Evolutionary conservation across 148 eudicot genomes (phyloP).

Genomic region (Amaranthus cruentus): DNA sequence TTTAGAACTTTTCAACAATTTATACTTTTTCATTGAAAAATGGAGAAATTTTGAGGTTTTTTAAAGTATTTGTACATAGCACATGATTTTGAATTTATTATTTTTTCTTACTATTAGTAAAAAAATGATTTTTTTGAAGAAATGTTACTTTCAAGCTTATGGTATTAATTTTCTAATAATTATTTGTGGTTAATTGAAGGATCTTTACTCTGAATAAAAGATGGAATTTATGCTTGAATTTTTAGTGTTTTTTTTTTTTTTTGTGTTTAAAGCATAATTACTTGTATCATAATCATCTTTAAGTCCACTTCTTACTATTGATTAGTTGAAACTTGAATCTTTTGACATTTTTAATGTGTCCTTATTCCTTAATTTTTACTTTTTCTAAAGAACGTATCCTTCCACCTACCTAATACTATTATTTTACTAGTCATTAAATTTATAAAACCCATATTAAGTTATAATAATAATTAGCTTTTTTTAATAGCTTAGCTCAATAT

Average conservation of each 20-base stretch:
- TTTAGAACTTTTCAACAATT: no score
- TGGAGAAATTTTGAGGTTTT: no score
- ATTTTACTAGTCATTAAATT: no score
- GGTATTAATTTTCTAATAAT: background rate
- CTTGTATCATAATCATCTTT: background rate
- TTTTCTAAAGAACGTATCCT: conserved; percentile 14
- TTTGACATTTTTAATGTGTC: conserved; percentile 13
- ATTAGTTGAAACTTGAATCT: conserved; percentile 9
- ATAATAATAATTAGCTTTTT: no score
- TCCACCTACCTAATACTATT: conserved; percentile 8
- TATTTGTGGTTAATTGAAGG: background rate
- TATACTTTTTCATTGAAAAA: no score
- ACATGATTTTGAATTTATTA: background rate
- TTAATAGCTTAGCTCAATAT: no score
- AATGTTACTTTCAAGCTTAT: background rate
- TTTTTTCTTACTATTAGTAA: background rate
- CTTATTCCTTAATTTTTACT: background rate
- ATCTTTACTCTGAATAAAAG: background rate
- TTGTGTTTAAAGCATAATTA: background rate
- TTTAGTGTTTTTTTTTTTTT: background rate
- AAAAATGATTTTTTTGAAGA: background rate
- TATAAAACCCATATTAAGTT: no score
- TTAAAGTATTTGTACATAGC: no score
- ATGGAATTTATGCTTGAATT: conserved; percentile 14
- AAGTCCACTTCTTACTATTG: conserved; percentile 14